Conservation (phyloP, 2,329 filamentous ascomycete species). For the Graphium sp. region DNA sequence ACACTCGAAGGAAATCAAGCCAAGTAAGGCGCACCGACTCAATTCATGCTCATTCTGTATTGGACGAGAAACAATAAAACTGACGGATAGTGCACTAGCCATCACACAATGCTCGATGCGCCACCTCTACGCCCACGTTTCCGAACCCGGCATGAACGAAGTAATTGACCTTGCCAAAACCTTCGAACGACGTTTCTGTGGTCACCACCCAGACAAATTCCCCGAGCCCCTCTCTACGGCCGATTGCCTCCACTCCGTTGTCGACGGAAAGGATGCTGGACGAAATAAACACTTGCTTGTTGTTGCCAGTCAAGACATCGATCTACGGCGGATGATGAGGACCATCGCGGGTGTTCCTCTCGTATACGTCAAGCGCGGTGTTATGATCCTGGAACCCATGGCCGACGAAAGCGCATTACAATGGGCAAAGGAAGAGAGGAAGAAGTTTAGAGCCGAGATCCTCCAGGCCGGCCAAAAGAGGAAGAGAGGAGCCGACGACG, state of each 20-base stretch:
- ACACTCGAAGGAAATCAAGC: constrained; percentile 64
- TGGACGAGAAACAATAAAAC: no score
- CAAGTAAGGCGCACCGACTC: constrained; percentile 38
- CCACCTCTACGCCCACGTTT: constrained; percentile 52
- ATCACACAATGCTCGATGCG: constrained; percentile 71
- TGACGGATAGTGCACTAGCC: no score
- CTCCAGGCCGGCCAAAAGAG: constrained; percentile 32
- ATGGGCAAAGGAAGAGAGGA: constrained; percentile 51
- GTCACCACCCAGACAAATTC: constrained; percentile 57
- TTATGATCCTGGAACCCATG: constrained; percentile 61
- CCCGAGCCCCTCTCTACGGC: constrained; percentile 51
- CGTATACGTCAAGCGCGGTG: constrained; percentile 62
- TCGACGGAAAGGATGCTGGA: constrained; percentile 58
- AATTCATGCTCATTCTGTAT: no score
- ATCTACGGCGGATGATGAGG: constrained; percentile 46
- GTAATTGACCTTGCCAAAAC: constrained; percentile 61
- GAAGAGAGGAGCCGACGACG: constrained; percentile 28
- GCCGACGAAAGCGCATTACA: constrained; percentile 45
- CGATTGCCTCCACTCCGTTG: constrained; percentile 57
- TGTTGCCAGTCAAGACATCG: constrained; percentile 55
- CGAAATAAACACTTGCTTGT: constrained; percentile 68
- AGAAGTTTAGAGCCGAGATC: constrained; percentile 57
- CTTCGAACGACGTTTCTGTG: constrained; percentile 61
- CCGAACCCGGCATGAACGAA: constrained; percentile 30
- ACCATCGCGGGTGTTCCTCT: constrained; percentile 56